Evolutionary conservation across 176 grass and related monocot species (phyloP), one percentile per base, ranked within the genome.

Genomic region (Leersia perrieri): DNA sequence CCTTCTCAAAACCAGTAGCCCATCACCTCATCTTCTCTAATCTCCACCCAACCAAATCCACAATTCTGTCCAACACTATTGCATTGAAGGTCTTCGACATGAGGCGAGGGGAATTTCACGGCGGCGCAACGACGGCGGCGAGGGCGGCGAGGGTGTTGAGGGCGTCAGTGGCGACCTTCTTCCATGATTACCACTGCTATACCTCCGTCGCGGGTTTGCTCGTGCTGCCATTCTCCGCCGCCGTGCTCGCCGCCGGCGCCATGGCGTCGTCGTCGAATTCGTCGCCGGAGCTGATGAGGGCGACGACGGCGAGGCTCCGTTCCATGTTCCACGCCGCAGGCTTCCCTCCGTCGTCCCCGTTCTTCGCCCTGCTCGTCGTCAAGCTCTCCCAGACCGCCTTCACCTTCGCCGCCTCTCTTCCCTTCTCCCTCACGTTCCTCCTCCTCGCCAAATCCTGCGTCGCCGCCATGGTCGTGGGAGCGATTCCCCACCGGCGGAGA

Each of bases 311-410:
- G 42, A 76, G 92, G 55, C 82, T 99, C 4, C 81, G 74, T 14
- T n/a, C 41, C 44, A 70, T 99, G 64, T 95, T 99, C 83, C 72
- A 80, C 53, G 96, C 96, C 20, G 90, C 90, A 1, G 87, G 87
- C 3, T 95, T 93, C 84, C 92, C 96, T 20, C 49, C 90, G 0
- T 91, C 90, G 2, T 29, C n/a, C n/a, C n/a, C 89, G 0, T 94
- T 99, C 86, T 95, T 95, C 72, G 26, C 84, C 36, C 82, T 99
- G 18, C 84, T 99, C 70, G 87, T 90, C 53, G 74, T 84, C 49
- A 99, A 95, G 88, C 88, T 99, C 29, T 80, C 96, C 11, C 90
- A 95, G 81, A 93, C 96, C 6, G 72, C 91, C 23, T 91, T 91
- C 84, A 82, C 92, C 12, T 99, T 83, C 84, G 20, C 75, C 2